Percentiles rank a stretch among this genome's conserved stretches.
phyloP scores from a whole-genome alignment of 768 basidiomycete species.

The Lentinula boryana region DNA sequence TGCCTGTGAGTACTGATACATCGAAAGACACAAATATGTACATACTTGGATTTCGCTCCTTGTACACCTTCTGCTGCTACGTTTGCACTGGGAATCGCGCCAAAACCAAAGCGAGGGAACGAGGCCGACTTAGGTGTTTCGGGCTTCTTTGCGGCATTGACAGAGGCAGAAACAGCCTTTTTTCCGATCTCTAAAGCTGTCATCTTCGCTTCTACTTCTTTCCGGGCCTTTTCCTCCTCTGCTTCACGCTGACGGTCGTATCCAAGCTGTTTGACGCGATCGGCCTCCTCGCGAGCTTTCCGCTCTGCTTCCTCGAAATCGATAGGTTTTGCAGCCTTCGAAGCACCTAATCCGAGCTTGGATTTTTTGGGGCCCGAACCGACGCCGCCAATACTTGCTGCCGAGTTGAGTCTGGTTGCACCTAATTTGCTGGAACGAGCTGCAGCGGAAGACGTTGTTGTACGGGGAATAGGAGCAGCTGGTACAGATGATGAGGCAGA shows the following conservation, averaged over 20 bases:
- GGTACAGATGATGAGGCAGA: constrained; percentile 23
- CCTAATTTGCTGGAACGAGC: constrained; percentile 40
- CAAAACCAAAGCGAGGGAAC: constrained; percentile 79
- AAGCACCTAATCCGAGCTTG: constrained; percentile 81
- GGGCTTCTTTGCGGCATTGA: constrained; percentile 7
- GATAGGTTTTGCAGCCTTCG: constrained; percentile 71
- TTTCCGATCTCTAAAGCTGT: constrained; percentile 34
- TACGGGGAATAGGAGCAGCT: constrained; percentile 39
- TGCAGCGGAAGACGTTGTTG: constrained; percentile 59
- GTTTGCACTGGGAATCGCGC: constrained; percentile 64
- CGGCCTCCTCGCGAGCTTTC: constrained; percentile 87
- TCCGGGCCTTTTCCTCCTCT: constrained; percentile 68
- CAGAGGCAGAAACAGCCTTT: constrained; percentile 20
- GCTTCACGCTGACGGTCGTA: constrained; percentile 86
- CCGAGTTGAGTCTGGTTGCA: constrained; percentile 35
- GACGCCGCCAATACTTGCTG: constrained; percentile 20
- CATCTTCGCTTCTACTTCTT: constrained; percentile 50
- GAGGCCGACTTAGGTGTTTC: constrained; percentile 22
- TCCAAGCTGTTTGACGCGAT: constrained; percentile 85
- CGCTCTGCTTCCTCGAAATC: constrained; percentile 95
- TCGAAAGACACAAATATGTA: not conserved
- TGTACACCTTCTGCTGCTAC: constrained; percentile 39
- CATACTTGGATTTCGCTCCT: not conserved
- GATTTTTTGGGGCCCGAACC: constrained; percentile 32
- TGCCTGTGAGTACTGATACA: not conserved